Conservation (phyloP, 305 asterid species). For the Galium porrigens region DNA sequence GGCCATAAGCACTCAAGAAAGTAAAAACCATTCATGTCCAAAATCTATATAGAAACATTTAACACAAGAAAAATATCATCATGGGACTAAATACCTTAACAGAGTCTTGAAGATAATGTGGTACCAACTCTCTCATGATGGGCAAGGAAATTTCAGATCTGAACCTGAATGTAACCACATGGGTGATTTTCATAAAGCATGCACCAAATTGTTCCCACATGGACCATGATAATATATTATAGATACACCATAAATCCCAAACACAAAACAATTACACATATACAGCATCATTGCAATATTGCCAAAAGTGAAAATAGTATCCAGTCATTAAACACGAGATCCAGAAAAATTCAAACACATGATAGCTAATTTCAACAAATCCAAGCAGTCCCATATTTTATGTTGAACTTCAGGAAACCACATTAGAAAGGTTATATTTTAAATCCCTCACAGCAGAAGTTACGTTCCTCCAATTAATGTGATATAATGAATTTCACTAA, state of each 20-base stretch:
- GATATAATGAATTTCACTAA: neutral
- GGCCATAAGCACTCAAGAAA: neutral
- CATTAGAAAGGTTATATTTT: neutral
- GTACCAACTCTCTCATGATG: slow-evolving; percentile 74
- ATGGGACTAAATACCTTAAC: slow-evolving; percentile 43
- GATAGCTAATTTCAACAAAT: neutral
- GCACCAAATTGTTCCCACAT: neutral
- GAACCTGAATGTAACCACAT: slow-evolving; percentile 42
- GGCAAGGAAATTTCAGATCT: slow-evolving; percentile 83
- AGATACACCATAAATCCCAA: neutral
- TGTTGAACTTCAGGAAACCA: neutral
- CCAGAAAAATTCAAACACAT: neutral
- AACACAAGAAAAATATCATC: neutral
- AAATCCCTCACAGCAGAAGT: neutral
- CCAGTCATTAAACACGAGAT: neutral
- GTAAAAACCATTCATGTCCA: neutral
- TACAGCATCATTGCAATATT: neutral
- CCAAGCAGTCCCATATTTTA: neutral
- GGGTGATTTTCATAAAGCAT: slow-evolving; percentile 4
- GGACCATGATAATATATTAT: neutral
- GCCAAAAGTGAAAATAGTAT: neutral
- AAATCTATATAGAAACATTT: neutral
- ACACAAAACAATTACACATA: neutral
- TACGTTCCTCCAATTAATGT: neutral
- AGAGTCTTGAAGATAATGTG: slow-evolving; percentile 87